Base-by-base conservation (phyloP, 768 basidiomycete genomes). In the Mycena rebaudengoi region DNA sequence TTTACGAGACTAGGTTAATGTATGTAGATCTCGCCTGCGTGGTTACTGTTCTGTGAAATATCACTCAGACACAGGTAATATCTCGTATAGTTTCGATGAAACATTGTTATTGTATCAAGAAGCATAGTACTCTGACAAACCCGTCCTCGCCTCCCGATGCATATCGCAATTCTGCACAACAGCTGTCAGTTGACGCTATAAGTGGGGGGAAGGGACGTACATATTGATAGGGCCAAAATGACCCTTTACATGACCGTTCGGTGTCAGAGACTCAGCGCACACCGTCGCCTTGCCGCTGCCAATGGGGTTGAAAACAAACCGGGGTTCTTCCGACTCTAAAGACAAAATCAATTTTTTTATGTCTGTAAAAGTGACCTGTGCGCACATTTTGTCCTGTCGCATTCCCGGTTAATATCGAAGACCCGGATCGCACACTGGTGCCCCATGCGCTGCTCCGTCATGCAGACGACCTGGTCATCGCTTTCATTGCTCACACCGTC, bases 401-500 rank as follows among this genome's bases (percentile, higher is more conserved):
- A 88, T 25, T 93, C 91, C 40, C 89, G 81, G 80, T 94, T 94
- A 72, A 99, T 87, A 64, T 88, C 78, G 75, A 96, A 99, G 50
- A 98, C 91, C 25, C 96, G 87, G 71, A 99, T 92, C 23, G 95
- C 91, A 68, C 94, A 93, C 71, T 94, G 92, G 77, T 87, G 79
- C 1, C 97, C 98, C 92, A 96, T 96, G 57, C 98, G 91, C 79
- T 98, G 96, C 78, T 99, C 98, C 2, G 98, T 99, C 70, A 98
- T 94, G 73, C 94, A 95, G 25, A 98, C 90, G 32, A 99, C 82
- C 70, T 88, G 86, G 23, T 87, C 84, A 72, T 92, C 94, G 70
- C 93, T 90, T 59, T 92, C 91, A 76, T 87, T 95, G 83, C 96
- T 98, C 7, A 89, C 87, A 23, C n/a, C n/a, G n/a, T n/a, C n/a